Evolutionary conservation across 768 basidiomycete species (phyloP).

Genomic region (Vararia minispora): DNA sequence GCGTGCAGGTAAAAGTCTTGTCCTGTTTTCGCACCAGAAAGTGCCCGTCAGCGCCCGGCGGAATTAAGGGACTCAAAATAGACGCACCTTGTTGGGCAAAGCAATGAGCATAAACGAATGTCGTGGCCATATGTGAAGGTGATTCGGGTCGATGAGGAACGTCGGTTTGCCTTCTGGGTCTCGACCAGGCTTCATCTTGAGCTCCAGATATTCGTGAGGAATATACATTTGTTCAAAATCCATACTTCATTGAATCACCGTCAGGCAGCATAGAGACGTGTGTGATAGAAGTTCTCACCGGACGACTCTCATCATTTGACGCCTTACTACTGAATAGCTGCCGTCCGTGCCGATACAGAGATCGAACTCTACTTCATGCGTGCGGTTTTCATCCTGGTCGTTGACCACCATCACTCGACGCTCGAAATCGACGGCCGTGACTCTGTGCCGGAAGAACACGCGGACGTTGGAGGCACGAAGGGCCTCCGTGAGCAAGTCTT

Average conservation of each 20-base stretch:
- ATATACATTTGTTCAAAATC: constrained; percentile 94
- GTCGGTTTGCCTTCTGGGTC: constrained; percentile 46
- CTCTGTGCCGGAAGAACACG: constrained; percentile 73
- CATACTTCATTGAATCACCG: constrained; percentile 46
- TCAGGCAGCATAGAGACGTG: no score
- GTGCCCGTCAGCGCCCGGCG: constrained; percentile 8
- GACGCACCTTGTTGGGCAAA: constrained; percentile 84
- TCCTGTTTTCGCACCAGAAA: constrained; percentile 54
- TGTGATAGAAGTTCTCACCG: constrained; percentile 51
- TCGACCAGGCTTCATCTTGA: constrained; percentile 82
- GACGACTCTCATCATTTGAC: constrained; percentile 91
- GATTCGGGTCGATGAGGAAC: constrained; percentile 85
- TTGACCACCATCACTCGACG: constrained; percentile 41
- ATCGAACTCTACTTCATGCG: constrained; percentile 48
- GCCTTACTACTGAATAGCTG: constrained; percentile 81
- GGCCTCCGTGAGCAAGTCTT: constrained; percentile 70
- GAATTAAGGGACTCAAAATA: constrained; percentile 15
- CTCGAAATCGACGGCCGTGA: constrained; percentile 68
- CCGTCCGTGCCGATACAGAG: constrained; percentile 91
- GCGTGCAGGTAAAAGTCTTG: constrained; percentile 92
- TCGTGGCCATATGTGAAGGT: constrained; percentile 99
- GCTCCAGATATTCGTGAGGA: constrained; percentile 91
- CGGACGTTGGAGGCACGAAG: constrained; percentile 50
- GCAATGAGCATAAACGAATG: constrained; percentile 99
- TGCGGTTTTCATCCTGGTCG: constrained; percentile 31